Base-by-base conservation (phyloP, 2,329 filamentous ascomycete genomes). In the Neofusicoccum cordaticola region DNA sequence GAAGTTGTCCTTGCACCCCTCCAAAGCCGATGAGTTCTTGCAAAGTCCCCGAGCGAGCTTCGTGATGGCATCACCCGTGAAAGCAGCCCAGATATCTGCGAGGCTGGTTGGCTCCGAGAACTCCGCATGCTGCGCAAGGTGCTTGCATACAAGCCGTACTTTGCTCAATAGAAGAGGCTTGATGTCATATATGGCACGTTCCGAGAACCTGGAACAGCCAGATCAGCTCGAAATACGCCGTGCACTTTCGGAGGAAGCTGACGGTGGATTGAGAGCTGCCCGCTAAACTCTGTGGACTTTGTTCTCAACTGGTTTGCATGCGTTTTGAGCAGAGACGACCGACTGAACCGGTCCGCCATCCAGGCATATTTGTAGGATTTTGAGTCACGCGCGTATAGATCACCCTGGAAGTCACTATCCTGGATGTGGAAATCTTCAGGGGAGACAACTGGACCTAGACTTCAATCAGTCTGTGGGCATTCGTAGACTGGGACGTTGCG, bases 11-110 rank as follows among this genome's bases (percentile, higher is more conserved):
- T 71, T 69, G 57, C 76, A 77, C n/a, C 73, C 68, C 0, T 74
- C 72, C 34, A 74, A 66, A 65, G 73, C 72, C 63, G 75, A 69
- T 52, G 74, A 73, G 12, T 62, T 67, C 41, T 74, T 72, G 64
- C 75, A 74, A 68, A 76, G 74, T 12, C 74, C 74, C 52, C 75
- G 75, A 66, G 74, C 75, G 65, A 81, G 82, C 61, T 79, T 74
- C 66, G 79, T 80, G 67, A 83, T 80, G 50, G 82, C 76, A 37
- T 83, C 81, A 37, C 79, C 80, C 1, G 78, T 78, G 51, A 79
- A 72, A 19, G 78, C 79, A 22, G 74, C 77, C 35, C 37, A 62
- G 7, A 42, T 22, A 37, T 52, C 37, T 3, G 44, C 34, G 15
- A 34, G 15, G 8, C 19, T 42, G 19, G 42, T 44, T 8, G 58